These are phyloP conservation scores for Auriscalpium vulgare DNA, from an alignment of 768 basidiomycete genomes.

Conservation along the genomic window DNA sequence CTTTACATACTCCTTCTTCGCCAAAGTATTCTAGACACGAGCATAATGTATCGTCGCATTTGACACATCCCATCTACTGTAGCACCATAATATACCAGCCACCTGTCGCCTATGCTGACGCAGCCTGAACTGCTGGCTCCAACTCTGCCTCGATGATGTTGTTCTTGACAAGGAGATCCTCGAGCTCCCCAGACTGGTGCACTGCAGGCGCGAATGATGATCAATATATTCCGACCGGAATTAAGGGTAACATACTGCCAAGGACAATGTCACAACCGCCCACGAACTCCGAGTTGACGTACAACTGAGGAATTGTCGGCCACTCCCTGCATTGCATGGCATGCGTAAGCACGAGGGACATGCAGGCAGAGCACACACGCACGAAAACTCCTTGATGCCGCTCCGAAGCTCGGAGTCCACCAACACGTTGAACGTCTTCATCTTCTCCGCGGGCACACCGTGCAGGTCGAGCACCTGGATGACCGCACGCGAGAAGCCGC, in stretches of 20 bases:
- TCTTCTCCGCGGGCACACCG: slow-evolving; percentile 69
- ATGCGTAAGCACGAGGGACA: not conserved
- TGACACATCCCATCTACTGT: not conserved
- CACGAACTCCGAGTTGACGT: slow-evolving; percentile 90
- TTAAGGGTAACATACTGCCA: slow-evolving; percentile 53
- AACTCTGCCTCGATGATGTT: slow-evolving; percentile 46
- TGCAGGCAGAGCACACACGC: slow-evolving; percentile 27
- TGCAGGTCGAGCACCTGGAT: slow-evolving; percentile 85
- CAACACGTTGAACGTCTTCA: slow-evolving; percentile 87
- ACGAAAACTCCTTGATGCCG: slow-evolving; percentile 97
- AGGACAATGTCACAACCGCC: slow-evolving; percentile 96
- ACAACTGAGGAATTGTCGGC: slow-evolving; percentile 96
- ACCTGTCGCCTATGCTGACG: slow-evolving; percentile 9
- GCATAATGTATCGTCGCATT: not conserved
- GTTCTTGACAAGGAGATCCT: slow-evolving; percentile 67
- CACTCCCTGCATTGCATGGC: slow-evolving; percentile 57
- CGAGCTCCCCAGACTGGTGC: slow-evolving; percentile 95
- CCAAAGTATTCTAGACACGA: not conserved
- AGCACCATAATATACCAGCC: not conserved
- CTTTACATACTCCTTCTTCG: not conserved
- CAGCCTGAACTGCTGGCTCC: slow-evolving; percentile 11
- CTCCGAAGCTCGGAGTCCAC: slow-evolving; percentile 76
- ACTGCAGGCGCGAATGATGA: slow-evolving; percentile 38
- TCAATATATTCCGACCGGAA: not conserved
- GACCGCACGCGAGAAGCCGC: slow-evolving; percentile 93